Base-by-base conservation (phyloP, 305 asterid genomes). In the Fraxinus xanthoxyloides region DNA sequence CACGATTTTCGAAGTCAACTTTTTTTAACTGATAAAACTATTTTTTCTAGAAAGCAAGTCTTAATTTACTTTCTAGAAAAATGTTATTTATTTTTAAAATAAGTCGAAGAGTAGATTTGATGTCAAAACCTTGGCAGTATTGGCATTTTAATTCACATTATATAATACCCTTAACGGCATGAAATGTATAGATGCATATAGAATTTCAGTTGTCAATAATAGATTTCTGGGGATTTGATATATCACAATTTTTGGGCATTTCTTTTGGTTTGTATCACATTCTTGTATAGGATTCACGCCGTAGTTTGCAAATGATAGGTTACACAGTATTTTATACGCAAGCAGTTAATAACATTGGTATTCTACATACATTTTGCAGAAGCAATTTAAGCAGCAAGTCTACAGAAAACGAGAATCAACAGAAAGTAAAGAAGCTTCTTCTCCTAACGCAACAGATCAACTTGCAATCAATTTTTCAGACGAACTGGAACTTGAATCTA, bases 381-480 rank as follows among this genome's bases (percentile, higher is more conserved):
- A 93, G 88, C 97, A 93, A 77, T 89, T 93, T 83, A 89, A 85
- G 86, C 90, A 87, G 81, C 93, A 85, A 67, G 17, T 69, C 46
- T 84, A 79, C 35, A 65, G 67, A 76, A 85, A 83, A 69, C 87
- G 82, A 89, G 91, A 76, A 65, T 81, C 85, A 0, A 54, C 72
- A 80, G 84, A 74, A 80, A 78, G 23, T 10, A 43, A 61, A 17
- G 88, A 85, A 69, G 85, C 84, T 79, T 75, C 86, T 48, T 70
- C 85, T 61, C 74, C 5, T 24, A 73, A 75, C 63, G 31, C 24
- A 19, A 7, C 84, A 72, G 81, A 80, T 48, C 79, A 83, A 56
- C 17, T 63, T 3, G 75, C 80, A 17, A 23, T 7, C 10, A 80
- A 67, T 78, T 67, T 35, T 43, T 65, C 85, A 7, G 81, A 84